Evolutionary conservation across 2,329 filamentous ascomycete species (phyloP), one percentile per base, ranked within the genome.

Genomic region (Colletotrichum gloeosporioides): DNA sequence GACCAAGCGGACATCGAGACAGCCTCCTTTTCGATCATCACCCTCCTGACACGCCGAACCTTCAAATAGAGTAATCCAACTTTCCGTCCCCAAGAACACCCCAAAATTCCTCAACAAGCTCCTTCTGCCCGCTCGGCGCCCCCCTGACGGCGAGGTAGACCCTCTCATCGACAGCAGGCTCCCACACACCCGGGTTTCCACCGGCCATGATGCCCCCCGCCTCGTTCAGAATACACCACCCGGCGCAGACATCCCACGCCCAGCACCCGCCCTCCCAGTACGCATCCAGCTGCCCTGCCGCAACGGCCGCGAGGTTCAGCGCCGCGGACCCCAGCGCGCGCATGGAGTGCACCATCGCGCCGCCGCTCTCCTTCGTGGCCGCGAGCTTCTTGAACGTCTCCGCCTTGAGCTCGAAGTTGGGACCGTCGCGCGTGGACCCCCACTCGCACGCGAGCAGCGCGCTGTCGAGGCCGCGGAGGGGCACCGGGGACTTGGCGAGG

Each of bases 251-350:
- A 83, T 96, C 95, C 95, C 95, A 96, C 3, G 94, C 94, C 91
- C 94, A 96, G 84, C 94, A 95, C 1, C 95, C 95, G 49, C 93
- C 94, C 85, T 96, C 95, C 95, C 95, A 96, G 83, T 95, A 96
- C 27, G 92, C 80, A 82, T 96, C 95, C 31, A 95, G 79, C 82
- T 92, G 89, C 0, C 95, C 95, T 12, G 91, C 90, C 4, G 95
- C 95, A 5, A 95, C 93, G 53, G 89, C 90, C 73, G 93, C 95
- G 22, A 96, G 84, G 83, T 96, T 96, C 80, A 96, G 86, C 55
- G 95, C 95, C 9, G 95, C 95, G 67, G 90, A 93, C 4, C 95
- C 95, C 77, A 95, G 85, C 44, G 89, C 92, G n/a, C 95, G 88
- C 74, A 96, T 83, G 12, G 90, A 91, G 82, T 96, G 95, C 62